Evolutionary conservation across 371 early-diverging fungal genomes (phyloP), one percentile per base, ranked within the genome.

Genomic region (Synchytrium microbalum): DNA sequence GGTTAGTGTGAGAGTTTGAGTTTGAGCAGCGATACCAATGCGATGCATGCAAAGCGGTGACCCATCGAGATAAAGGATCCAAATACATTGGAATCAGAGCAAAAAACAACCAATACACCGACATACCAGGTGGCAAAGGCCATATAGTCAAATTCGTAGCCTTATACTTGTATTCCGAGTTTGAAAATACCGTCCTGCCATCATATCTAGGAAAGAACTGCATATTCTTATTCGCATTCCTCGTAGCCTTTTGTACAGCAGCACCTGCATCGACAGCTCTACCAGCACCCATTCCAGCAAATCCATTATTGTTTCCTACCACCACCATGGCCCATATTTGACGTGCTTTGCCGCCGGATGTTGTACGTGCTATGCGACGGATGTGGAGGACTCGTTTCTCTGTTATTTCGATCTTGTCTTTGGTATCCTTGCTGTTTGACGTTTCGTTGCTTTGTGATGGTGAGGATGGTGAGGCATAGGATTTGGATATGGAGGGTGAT

Each of bases 221-320:
- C 84, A 98, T 80, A 70, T 87, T 91, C 73, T 91, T 89, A 72
- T 91, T 86, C 27, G 98, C 98, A 23, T 82, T 67, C 66, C 85
- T 79, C 56, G 91, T 91, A 0, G 98, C 97, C 78, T 96, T 94
- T 67, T 82, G 78, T 29, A 96, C 85, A 8, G 98, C 97, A 56
- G 83, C 79, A 30, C 81, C 78, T 2, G 81, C 82, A 65, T 95
- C 96, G 28, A 82, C 78, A 54, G 88, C 90, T 71, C 93, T 89
- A 54, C 93, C 98, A 72, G 93, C 92, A 27, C 96, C 98, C 70
- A 87, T 92, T 5, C 98, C 98, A n/a, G 92, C 95, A 24, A 87
- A 76, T 0, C 98, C 98, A 52, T 86, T 83, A 2, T 93, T 92
- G 67, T 96, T 92, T 14, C 97, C 98, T 1, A 96, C 97, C 0